Percentiles rank a stretch among this genome's conserved stretches.
These are phyloP conservation scores for Daphne laureola DNA, from an alignment of 441 rosid species.

Conservation along the genomic window DNA sequence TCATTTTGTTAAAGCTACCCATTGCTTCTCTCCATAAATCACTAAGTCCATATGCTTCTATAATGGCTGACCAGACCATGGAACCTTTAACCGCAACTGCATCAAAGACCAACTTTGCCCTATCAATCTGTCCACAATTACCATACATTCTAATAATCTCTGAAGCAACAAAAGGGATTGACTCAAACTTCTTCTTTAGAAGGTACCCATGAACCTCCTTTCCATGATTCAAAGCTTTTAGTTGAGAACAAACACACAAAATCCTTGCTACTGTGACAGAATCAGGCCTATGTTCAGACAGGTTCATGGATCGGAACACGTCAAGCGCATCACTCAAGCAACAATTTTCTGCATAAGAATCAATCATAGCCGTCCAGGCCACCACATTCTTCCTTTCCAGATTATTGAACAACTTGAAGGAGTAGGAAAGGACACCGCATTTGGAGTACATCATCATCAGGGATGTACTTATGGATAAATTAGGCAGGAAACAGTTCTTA, in stretches of 20 bases:
- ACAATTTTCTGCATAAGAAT: slow-evolving; percentile 42
- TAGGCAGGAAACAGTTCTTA: slow-evolving; percentile 61
- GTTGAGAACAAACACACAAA: slow-evolving; percentile 41
- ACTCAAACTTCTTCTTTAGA: slow-evolving; percentile 52
- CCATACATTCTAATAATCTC: slow-evolving; percentile 70
- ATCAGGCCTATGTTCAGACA: slow-evolving; percentile 66
- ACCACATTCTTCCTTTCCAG: slow-evolving; percentile 60
- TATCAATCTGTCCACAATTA: slow-evolving; percentile 34
- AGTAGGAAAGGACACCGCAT: slow-evolving; percentile 44
- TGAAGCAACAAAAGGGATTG: slow-evolving; percentile 56
- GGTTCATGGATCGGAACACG: slow-evolving; percentile 57
- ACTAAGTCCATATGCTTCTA: slow-evolving; percentile 51
- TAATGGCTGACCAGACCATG: slow-evolving; percentile 70
- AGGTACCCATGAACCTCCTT: slow-evolving; percentile 72
- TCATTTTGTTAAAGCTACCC: slow-evolving; percentile 50
- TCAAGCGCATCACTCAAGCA: slow-evolving; percentile 30
- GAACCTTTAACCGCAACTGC: slow-evolving; percentile 57
- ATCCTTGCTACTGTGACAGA: slow-evolving; percentile 61
- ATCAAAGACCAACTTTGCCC: slow-evolving; percentile 46
- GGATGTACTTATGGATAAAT: slow-evolving; percentile 60
- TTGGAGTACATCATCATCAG: slow-evolving; percentile 80
- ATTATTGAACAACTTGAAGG: slow-evolving; percentile 43
- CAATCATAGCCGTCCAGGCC: slow-evolving; percentile 83
- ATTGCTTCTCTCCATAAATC: slow-evolving; percentile 43
- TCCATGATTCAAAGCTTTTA: slow-evolving; percentile 51